phyloP scores from a whole-genome alignment of 140 eudicot genomes.

The Flaveria floridana region DNA sequence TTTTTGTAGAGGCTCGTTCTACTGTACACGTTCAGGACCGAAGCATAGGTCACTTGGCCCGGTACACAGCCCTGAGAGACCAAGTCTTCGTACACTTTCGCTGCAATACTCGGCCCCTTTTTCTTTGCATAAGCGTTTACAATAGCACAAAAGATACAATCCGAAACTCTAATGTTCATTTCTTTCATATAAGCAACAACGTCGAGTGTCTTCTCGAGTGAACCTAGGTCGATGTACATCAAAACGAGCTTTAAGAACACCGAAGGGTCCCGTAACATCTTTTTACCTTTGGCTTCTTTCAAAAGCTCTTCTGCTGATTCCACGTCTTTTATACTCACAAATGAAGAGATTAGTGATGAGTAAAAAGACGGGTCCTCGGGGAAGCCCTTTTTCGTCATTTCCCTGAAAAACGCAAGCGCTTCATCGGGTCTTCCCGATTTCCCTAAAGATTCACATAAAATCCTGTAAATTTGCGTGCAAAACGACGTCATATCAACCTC shows the following conservation, averaged over 20 bases:
- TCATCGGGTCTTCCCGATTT: constrained; percentile 51
- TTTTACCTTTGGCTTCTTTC: constrained; percentile 66
- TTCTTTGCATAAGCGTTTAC: constrained; percentile 74
- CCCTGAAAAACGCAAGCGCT: constrained; percentile 68
- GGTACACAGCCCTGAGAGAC: constrained; percentile 54
- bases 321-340: constrained; percentile 55
- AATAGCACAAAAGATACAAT: constrained; percentile 84
- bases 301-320: constrained; percentile 62
- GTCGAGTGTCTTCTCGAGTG: constrained; percentile 61
- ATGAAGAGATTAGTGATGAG: constrained; percentile 59
- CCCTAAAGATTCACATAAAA: constrained; percentile 70
- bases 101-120: constrained; percentile 55
- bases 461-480: constrained; percentile 49
- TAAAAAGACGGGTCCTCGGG: constrained; percentile 58
- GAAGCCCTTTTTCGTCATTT: constrained; percentile 54
- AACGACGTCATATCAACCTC: constrained; percentile 29
- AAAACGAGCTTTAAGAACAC: constrained; percentile 72
- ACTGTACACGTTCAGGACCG: constrained; percentile 53
- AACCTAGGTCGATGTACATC: constrained; percentile 64
- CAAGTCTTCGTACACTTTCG: constrained; percentile 63
- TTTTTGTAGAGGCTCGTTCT: constrained; percentile 55
- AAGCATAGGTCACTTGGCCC: constrained; percentile 95
- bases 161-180: constrained; percentile 57
- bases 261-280: constrained; percentile 77
- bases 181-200: constrained; percentile 56